These are phyloP conservation scores for Cladosporium velox DNA, from an alignment of 2,329 filamentous ascomycete species.

Conservation along the genomic window DNA sequence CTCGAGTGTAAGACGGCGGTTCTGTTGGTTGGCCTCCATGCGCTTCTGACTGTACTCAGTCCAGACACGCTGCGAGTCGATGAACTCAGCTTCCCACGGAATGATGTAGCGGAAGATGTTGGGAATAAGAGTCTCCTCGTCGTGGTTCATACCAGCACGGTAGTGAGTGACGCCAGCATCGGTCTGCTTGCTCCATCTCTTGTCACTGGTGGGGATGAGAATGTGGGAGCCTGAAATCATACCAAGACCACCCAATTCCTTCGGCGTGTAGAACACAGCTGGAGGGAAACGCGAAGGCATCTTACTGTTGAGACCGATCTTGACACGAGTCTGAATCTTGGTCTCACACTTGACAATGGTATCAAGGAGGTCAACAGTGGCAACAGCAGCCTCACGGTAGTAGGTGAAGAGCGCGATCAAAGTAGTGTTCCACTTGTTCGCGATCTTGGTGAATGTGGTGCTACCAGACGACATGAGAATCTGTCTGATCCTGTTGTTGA, in stretches of 20 bases:
- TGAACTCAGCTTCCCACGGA: slow-evolving; percentile 98
- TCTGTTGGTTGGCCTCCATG: slow-evolving; percentile 94
- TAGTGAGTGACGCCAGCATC: slow-evolving; percentile 97
- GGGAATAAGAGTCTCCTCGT: slow-evolving; percentile 95
- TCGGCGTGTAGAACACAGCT: slow-evolving; percentile 97
- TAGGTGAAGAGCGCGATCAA: slow-evolving; percentile 97
- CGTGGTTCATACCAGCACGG: slow-evolving; percentile 95
- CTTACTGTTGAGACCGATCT: slow-evolving; percentile 98
- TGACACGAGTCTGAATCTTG: slow-evolving; percentile 98
- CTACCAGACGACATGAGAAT: slow-evolving; percentile 99
- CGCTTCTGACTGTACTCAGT: slow-evolving; percentile 99
- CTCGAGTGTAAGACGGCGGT: slow-evolving; percentile 88
- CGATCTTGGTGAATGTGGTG: slow-evolving; percentile 98
- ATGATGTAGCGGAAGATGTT: slow-evolving; percentile 99
- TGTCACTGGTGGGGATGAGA: slow-evolving; percentile 93
- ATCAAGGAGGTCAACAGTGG: slow-evolving; percentile 88
- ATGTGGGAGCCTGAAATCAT: slow-evolving; percentile 99
- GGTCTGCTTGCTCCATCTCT: slow-evolving; percentile 97
- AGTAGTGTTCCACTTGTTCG: slow-evolving; percentile 99
- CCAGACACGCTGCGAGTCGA: slow-evolving; percentile 98
- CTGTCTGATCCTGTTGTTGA: slow-evolving; percentile 97
- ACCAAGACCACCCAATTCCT: slow-evolving; percentile 92
- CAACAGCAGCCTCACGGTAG: slow-evolving; percentile 95
- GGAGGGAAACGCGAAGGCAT: slow-evolving; percentile 99
- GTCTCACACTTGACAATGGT: slow-evolving; percentile 99